These are phyloP conservation scores for Noccaea bulbosa DNA, from an alignment of 345 rosid species.

Conservation along the genomic window DNA sequence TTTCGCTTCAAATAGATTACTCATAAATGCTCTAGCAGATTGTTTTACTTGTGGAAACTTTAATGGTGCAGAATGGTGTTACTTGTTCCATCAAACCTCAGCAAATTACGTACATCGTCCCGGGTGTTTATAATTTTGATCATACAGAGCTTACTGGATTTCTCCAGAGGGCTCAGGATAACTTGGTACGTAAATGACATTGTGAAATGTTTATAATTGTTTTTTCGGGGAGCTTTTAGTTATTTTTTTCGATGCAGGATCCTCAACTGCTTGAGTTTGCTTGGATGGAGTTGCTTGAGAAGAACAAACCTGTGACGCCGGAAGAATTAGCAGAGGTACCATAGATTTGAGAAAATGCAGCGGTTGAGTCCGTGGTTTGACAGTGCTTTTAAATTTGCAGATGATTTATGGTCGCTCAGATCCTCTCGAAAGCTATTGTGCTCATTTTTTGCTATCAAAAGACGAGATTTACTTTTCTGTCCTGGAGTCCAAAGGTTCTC, in stretches of 20 bases:
- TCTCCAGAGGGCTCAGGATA: constrained; percentile 64
- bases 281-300: constrained; percentile 93
- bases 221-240: not conserved
- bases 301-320: constrained; percentile 75
- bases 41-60: constrained; percentile 20
- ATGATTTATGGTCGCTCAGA: constrained; percentile 80
- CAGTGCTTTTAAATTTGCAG: constrained; percentile 56
- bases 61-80: constrained; percentile 68
- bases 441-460: constrained; percentile 84
- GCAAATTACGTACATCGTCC: constrained; percentile 83
- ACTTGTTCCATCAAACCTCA: constrained; percentile 81
- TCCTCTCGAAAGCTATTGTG: constrained; percentile 89
- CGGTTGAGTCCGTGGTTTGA: constrained; percentile 37
- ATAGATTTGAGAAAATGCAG: constrained; percentile 16
- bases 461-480: constrained; percentile 83
- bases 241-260: constrained; percentile 58
- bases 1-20: constrained; percentile 55
- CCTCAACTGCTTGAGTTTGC: constrained; percentile 86
- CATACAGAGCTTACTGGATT: constrained; percentile 65
- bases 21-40: too few relatives aligned
- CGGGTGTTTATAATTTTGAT: constrained; percentile 79
- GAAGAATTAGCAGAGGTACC: constrained; percentile 94
- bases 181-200: constrained; percentile 65
- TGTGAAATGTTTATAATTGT: not conserved
- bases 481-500: constrained; percentile 69